Percentiles rank a stretch among this genome's conserved stretches.
Evolutionary conservation across 306 rosid species (phyloP).

Genomic region (Pachyrhizus erosus): DNA sequence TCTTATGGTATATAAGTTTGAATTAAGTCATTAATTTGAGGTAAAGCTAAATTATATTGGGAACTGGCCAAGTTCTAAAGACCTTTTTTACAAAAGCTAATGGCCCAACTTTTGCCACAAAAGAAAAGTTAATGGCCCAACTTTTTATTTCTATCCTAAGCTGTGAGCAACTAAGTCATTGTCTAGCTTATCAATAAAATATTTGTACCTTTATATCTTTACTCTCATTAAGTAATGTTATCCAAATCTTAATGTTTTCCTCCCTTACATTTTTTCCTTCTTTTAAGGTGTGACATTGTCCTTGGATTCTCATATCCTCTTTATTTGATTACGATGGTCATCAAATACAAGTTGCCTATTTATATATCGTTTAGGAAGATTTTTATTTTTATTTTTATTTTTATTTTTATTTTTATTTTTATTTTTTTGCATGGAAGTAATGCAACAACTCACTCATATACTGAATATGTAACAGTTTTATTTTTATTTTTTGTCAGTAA

Average conservation of each 20-base stretch:
- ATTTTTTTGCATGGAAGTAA: neutral
- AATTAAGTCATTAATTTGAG: neutral
- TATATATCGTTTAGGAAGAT: neutral
- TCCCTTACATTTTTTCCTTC: conserved; percentile 30
- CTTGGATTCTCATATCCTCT: conserved; percentile 49
- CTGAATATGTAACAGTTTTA: neutral
- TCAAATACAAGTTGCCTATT: conserved; percentile 18
- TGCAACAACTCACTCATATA: neutral
- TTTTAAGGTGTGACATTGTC: conserved; percentile 51
- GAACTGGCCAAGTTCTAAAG: conserved; percentile 37
- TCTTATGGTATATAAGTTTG: conserved; percentile 18
- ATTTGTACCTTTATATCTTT: conserved; percentile 39
- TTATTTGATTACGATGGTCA: conserved; percentile 28
- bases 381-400: no score
- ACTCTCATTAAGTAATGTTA: conserved; percentile 38
- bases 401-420: no score
- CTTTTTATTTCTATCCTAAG: conserved; percentile 43
- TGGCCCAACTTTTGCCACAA: conserved; percentile 27
- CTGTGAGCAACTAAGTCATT: conserved; percentile 48
- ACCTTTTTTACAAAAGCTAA: conserved; percentile 37
- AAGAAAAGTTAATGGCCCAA: conserved; percentile 35
- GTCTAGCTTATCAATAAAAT: conserved; percentile 28
- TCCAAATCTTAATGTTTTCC: conserved; percentile 36
- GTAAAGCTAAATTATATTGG: conserved; percentile 3
- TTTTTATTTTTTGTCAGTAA: neutral